phyloP scores from a whole-genome alignment of 2,329 filamentous ascomycete genomes.

The Arthrocladium fulminans region DNA sequence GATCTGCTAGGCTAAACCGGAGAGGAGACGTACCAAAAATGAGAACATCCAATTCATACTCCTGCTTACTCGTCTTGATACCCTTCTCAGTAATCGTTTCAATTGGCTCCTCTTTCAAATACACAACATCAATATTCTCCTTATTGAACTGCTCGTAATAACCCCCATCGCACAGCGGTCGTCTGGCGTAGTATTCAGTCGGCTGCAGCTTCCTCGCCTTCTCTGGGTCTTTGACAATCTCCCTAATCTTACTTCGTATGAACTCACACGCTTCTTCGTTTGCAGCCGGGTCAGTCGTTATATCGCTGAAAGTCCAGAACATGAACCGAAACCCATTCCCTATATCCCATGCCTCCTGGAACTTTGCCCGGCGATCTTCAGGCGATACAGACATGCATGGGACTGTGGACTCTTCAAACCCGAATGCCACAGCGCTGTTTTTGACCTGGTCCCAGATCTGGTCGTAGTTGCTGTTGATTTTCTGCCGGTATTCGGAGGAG shows the following conservation, averaged over 20 bases:
- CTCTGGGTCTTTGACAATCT: slow-evolving; percentile 27
- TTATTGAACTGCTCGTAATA: slow-evolving; percentile 44
- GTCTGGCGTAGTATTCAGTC: slow-evolving; percentile 47
- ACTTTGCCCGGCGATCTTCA: slow-evolving; percentile 21
- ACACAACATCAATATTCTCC: slow-evolving; percentile 39
- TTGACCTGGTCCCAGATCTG: slow-evolving; percentile 27
- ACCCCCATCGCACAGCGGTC: slow-evolving; percentile 39
- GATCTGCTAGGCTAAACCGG: not conserved
- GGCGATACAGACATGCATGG: slow-evolving; percentile 7
- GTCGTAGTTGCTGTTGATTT: slow-evolving; percentile 29
- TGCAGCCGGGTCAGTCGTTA: slow-evolving; percentile 28
- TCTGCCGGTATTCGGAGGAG: slow-evolving; percentile 8
- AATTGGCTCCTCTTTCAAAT: slow-evolving; percentile 26
- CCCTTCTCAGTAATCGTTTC: slow-evolving; percentile 21
- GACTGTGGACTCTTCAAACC: slow-evolving; percentile 21
- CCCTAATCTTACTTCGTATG: slow-evolving; percentile 28
- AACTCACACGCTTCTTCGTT: slow-evolving; percentile 34
- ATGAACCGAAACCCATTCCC: slow-evolving; percentile 31
- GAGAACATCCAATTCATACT: slow-evolving; percentile 25
- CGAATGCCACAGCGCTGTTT: slow-evolving; percentile 22
- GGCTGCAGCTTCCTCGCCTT: slow-evolving; percentile 30
- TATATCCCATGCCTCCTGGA: slow-evolving; percentile 26
- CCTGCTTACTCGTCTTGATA: slow-evolving; percentile 20
- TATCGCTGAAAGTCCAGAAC: slow-evolving; percentile 32
- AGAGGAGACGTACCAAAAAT: slow-evolving; percentile 11